These are phyloP conservation scores for Apostasia ramifera DNA, from an alignment of 106 monocot genomes.

Conservation along the genomic window DNA sequence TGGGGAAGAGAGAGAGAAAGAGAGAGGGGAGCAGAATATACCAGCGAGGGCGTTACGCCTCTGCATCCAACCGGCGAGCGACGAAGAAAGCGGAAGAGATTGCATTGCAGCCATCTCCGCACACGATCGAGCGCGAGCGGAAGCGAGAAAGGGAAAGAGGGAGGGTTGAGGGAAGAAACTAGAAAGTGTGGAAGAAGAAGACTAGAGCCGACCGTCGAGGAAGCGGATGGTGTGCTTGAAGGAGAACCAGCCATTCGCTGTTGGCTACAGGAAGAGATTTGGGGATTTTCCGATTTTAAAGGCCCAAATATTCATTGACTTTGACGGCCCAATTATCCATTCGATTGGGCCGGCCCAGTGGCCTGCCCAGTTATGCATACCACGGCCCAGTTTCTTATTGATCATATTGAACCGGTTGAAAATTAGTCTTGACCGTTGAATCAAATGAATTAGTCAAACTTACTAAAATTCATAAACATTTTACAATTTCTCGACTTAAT, in stretches of 20 bases:
- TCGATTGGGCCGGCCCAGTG: no score
- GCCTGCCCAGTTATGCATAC: no score
- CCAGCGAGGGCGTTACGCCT: not conserved
- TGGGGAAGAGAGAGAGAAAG: not conserved
- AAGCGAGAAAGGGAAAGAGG: no score
- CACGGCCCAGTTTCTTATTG: no score
- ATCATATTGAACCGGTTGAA: no score
- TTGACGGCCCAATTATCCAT: no score
- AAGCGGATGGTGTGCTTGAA: not conserved
- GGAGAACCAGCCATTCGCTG: not conserved
- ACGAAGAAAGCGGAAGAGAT: not conserved
- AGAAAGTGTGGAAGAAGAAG: not conserved
- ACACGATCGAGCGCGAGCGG: not conserved
- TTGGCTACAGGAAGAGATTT: not conserved
- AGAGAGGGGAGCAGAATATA: not conserved
- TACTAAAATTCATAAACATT: no score
- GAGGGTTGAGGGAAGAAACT: not conserved
- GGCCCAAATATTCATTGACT: no score
- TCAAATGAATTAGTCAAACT: no score
- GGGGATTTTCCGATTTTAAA: no score
- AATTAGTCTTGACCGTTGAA: no score
- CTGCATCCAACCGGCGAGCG: not conserved
- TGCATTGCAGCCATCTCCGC: conserved; percentile 2
- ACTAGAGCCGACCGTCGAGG: not conserved
- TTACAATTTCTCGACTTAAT: no score